These are phyloP conservation scores for Glycine tomentella DNA, from an alignment of 306 rosid genomes.

Conservation along the genomic window DNA sequence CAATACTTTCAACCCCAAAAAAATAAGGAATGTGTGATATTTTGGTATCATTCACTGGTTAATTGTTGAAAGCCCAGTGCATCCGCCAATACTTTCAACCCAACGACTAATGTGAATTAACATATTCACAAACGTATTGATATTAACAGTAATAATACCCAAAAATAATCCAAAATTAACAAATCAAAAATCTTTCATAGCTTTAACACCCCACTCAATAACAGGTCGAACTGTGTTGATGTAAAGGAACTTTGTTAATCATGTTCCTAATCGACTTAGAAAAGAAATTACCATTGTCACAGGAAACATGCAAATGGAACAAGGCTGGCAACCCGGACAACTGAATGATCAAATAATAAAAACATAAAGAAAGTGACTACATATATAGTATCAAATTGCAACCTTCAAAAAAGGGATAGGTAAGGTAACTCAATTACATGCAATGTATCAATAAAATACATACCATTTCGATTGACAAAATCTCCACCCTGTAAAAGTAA, in stretches of 20 bases:
- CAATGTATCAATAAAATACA: constrained; percentile 33
- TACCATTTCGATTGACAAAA: constrained; percentile 88
- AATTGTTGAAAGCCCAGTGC: no score
- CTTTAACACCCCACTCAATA: constrained; percentile 17
- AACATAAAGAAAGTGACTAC: constrained; percentile 51
- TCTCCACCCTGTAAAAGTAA: constrained; percentile 82
- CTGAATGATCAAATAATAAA: constrained; percentile 57
- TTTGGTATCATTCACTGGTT: no score
- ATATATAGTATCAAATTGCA: constrained; percentile 45
- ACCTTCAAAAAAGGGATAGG: constrained; percentile 39
- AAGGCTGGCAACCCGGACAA: constrained; percentile 56
- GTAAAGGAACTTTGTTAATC: constrained; percentile 40
- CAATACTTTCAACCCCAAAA: constrained; percentile 11
- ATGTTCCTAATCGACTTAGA: constrained; percentile 49
- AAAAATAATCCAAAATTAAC: not conserved
- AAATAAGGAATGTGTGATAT: not conserved
- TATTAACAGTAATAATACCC: constrained; percentile 1
- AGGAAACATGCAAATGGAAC: constrained; percentile 57
- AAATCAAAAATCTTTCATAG: not conserved
- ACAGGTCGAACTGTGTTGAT: constrained; percentile 33
- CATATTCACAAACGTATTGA: not conserved
- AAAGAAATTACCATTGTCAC: constrained; percentile 55
- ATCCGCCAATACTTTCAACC: no score
- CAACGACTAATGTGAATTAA: not conserved
- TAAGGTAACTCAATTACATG: constrained; percentile 21